phyloP scores from a whole-genome alignment of 768 basidiomycete genomes.

The Boletus patriciae region DNA sequence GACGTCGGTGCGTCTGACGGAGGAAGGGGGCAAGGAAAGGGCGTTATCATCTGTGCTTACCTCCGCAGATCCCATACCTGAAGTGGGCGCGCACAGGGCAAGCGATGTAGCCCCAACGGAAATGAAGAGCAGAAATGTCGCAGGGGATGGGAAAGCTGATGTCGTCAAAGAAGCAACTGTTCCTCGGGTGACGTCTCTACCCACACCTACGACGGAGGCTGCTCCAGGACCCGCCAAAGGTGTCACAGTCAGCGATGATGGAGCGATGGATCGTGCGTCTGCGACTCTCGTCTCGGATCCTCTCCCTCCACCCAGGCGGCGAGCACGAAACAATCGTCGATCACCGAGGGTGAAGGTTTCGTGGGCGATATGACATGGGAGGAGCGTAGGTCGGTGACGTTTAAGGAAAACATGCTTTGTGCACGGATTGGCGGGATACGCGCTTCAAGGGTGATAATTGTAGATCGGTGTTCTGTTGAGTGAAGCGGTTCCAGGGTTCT shows the following conservation, averaged over 20 bases:
- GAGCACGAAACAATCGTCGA: slow-evolving; percentile 29
- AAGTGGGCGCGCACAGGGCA: background rate
- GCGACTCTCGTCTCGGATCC: background rate
- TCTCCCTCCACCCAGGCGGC: no score
- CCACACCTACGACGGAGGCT: background rate
- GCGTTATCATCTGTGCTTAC: background rate
- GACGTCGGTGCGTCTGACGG: no score
- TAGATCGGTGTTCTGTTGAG: background rate
- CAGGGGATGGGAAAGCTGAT: background rate
- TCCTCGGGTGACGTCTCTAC: background rate
- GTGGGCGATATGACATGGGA: slow-evolving; percentile 62
- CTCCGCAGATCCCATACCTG: background rate
- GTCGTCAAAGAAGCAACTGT: background rate
- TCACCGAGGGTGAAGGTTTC: slow-evolving; percentile 32
- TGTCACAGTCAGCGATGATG: background rate
- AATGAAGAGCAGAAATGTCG: background rate
- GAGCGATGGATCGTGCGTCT: background rate
- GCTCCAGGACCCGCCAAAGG: background rate
- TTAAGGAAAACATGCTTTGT: slow-evolving; percentile 43
- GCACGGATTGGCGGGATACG: slow-evolving; percentile 63
- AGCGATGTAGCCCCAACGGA: background rate
- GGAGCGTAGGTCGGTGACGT: slow-evolving; percentile 67
- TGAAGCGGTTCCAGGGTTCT: no score
- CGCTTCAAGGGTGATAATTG: slow-evolving; percentile 1
- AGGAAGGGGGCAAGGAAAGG: no score